Conservation (phyloP, 345 rosid species). For the Linum tenue region DNA sequence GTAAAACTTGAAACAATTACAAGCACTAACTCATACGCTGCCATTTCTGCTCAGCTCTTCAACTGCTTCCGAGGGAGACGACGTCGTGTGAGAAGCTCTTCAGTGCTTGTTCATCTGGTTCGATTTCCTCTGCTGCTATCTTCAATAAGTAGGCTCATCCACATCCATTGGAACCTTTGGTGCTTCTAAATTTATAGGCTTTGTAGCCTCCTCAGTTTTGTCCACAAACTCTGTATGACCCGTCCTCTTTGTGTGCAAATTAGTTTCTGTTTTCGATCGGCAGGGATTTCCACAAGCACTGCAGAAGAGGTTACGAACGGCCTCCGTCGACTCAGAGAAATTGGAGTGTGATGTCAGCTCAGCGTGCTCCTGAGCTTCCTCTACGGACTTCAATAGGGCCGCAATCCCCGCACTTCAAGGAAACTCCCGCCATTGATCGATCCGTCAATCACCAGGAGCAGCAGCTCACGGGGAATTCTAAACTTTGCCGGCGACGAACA, state of each 20-base stretch:
- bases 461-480: not conserved
- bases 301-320: conserved; percentile 89
- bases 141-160: conserved; percentile 39
- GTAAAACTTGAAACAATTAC: too few relatives aligned
- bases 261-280: conserved; percentile 91
- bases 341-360: conserved; percentile 95
- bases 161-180: conserved; percentile 53
- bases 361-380: conserved; percentile 93
- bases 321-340: conserved; percentile 91
- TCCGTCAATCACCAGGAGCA: not conserved
- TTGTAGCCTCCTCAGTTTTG: conserved; percentile 67
- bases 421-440: conserved; percentile 64
- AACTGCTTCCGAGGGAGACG: too few relatives aligned
- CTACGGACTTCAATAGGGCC: conserved; percentile 78
- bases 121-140: too few relatives aligned
- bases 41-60: too few relatives aligned
- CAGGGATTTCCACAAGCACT: conserved; percentile 73
- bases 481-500: not conserved
- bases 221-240: conserved; percentile 87
- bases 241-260: conserved; percentile 92
- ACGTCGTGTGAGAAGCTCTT: too few relatives aligned
- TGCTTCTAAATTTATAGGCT: conserved; percentile 80
- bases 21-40: too few relatives aligned
- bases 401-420: conserved; percentile 93
- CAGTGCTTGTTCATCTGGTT: too few relatives aligned